Evolutionary conservation across 208 protist species (phyloP).

Genomic region (Angomonas desouzai): DNA sequence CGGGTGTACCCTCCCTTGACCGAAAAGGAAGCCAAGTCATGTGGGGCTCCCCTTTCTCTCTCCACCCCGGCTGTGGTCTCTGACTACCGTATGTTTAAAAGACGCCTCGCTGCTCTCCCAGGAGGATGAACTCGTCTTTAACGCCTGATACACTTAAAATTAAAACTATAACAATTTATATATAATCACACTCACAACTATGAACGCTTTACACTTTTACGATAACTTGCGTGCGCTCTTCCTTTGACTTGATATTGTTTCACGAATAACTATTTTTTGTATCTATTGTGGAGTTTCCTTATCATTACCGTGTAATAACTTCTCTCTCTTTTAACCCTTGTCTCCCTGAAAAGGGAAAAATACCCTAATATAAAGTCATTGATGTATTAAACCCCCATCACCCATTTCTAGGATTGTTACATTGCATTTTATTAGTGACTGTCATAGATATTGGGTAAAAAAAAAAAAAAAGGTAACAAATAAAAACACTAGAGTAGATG

Average conservation of each 20-base stretch:
- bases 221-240: too few species aligned
- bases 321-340: background rate
- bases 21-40: background rate
- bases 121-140: background rate
- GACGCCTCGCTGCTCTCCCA: background rate
- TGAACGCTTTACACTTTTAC: too few species aligned
- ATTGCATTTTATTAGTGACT: conserved; percentile 11
- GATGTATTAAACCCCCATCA: background rate
- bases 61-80: background rate
- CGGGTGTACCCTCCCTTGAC: conserved; percentile 71
- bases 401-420: conserved; percentile 4
- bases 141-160: background rate
- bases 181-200: too few species aligned
- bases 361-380: background rate
- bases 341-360: background rate
- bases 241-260: too few species aligned
- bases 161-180: too few species aligned
- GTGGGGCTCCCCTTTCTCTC: background rate
- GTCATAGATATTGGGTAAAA: too few species aligned
- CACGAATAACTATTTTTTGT: too few species aligned
- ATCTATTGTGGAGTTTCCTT: too few species aligned
- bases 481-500: conserved; percentile 2
- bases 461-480: conserved; percentile 9
- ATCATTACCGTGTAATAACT: too few species aligned
- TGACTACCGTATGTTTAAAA: background rate